Base-by-base conservation (phyloP, 1,284 basidiomycete genomes). In the Microbotryomycetes sp. region DNA sequence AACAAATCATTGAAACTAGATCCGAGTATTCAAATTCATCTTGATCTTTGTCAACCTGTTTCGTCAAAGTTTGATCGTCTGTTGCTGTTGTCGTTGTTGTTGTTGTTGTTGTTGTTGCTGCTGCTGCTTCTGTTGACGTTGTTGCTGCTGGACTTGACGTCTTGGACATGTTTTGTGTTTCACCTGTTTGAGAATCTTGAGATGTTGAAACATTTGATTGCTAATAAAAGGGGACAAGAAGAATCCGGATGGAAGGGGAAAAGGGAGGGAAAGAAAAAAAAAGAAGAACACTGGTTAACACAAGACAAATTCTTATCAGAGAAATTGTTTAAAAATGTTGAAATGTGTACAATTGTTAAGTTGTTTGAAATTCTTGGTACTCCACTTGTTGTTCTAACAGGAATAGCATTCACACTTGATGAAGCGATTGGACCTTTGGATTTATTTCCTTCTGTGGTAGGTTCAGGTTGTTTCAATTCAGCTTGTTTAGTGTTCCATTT, bases 401-500 rank as follows among this genome's bases (percentile, higher is more conserved):
- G 36, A 42, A 42, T 42, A 9, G 36, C 36, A 42, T 42, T 42
- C 36, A 42, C 36, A 42, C 36, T 42, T 19, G 36, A 12, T 19
- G 36, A 42, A 12, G 36, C 36, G 12, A 42, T 19, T 42, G 36
- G 36, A 42, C 36, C 36, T 9, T 9, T 12, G 9, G 36, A 42
- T 12, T 9, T 19, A n/a, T n/a, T n/a, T n/a, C n/a, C n/a, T 42
- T 9, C 12, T 42, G 9, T 42, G 36, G 36, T 42, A 5, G 54
- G 49, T 7, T n/a, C 56, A 15, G 42, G 51, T 16, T 54, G 32
- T 23, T 64, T 83, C 30, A 93, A 81, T 71, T 89, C 91, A 76
- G 85, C 86, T 77, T 92, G 89, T 19, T 92, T 89, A 77, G 86
- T 87, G 74, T 92, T 94, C 92, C 92, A 96, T 72, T 96, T 94